Percentiles rank a stretch among this genome's conserved stretches.
Evolutionary conservation across 345 rosid species (phyloP).

Genomic region (Clarkia xantiana): DNA sequence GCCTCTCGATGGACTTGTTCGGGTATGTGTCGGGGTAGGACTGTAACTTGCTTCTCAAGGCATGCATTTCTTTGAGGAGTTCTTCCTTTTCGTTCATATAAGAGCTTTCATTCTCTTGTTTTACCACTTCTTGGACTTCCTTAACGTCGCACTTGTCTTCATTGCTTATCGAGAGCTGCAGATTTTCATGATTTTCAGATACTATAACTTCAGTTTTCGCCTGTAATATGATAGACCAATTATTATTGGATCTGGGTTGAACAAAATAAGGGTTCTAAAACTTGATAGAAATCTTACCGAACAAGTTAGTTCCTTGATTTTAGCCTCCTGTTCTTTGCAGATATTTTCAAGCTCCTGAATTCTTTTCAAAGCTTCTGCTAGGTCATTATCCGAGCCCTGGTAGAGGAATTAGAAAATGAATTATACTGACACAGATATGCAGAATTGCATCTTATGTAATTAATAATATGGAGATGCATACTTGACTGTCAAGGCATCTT

Average conservation of each 20-base stretch:
- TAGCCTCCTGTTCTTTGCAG: slow-evolving; percentile 64
- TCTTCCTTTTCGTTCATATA: slow-evolving; percentile 55
- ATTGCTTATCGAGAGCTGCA: slow-evolving; percentile 9
- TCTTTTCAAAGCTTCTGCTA: slow-evolving; percentile 22
- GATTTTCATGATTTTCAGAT: slow-evolving; percentile 17
- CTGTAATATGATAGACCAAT: slow-evolving; percentile 23
- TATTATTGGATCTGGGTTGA: not conserved
- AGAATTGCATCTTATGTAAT: too few relatives aligned
- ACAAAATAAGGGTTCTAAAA: not conserved
- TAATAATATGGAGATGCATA: not conserved
- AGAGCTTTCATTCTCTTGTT: slow-evolving; percentile 11
- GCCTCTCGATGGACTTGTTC: slow-evolving; percentile 42
- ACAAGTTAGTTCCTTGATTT: slow-evolving; percentile 51
- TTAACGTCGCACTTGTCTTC: slow-evolving; percentile 30
- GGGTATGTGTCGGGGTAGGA: slow-evolving; percentile 25
- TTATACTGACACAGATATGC: not conserved
- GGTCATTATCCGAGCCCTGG: slow-evolving; percentile 31
- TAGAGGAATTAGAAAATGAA: slow-evolving; percentile 7
- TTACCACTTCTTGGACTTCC: slow-evolving; percentile 31
- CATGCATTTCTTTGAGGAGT: slow-evolving; percentile 66
- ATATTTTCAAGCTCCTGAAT: slow-evolving; percentile 51
- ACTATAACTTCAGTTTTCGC: slow-evolving; percentile 13
- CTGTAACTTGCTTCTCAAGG: slow-evolving; percentile 48
- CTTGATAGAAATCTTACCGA: slow-evolving; percentile 24
- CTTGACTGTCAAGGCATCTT: slow-evolving; percentile 13